Evolutionary conservation across 768 basidiomycete species (phyloP).

Genomic region (Calocybe gangraenosa): DNA sequence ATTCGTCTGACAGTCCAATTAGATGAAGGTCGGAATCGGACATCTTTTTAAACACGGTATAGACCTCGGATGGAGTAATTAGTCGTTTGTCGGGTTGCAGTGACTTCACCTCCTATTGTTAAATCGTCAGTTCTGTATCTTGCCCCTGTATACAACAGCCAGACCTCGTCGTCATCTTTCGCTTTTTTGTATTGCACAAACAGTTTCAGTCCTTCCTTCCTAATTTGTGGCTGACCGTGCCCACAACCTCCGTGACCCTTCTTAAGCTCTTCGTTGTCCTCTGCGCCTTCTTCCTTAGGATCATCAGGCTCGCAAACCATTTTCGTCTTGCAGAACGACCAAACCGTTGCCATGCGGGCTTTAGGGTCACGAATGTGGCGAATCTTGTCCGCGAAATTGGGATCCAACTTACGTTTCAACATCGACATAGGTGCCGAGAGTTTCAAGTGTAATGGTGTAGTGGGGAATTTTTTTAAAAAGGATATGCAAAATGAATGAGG

Average conservation of each 20-base stretch:
- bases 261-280: conserved; percentile 68
- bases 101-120: conserved; percentile 77
- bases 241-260: conserved; percentile 98
- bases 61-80: conserved; percentile 84
- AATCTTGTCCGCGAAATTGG: conserved; percentile 81
- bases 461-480: conserved; percentile 23
- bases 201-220: conserved; percentile 94
- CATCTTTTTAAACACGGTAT: conserved; percentile 95
- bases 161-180: conserved; percentile 93
- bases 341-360: conserved; percentile 81
- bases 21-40: conserved; percentile 82
- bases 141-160: too few relatives aligned
- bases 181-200: conserved; percentile 92
- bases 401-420: conserved; percentile 65
- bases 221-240: conserved; percentile 79
- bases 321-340: conserved; percentile 85
- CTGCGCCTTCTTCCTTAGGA: conserved; percentile 79
- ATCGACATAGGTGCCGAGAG: conserved; percentile 22
- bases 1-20: conserved; percentile 91
- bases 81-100: conserved; percentile 79
- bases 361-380: conserved; percentile 85
- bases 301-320: conserved; percentile 88
- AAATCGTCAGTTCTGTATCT: too few relatives aligned
- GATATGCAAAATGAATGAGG: conserved; percentile 54
- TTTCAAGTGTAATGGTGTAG: conserved; percentile 19